Conservation (phyloP, 768 basidiomycete genomes). For the Lactarius akahatsu region DNA sequence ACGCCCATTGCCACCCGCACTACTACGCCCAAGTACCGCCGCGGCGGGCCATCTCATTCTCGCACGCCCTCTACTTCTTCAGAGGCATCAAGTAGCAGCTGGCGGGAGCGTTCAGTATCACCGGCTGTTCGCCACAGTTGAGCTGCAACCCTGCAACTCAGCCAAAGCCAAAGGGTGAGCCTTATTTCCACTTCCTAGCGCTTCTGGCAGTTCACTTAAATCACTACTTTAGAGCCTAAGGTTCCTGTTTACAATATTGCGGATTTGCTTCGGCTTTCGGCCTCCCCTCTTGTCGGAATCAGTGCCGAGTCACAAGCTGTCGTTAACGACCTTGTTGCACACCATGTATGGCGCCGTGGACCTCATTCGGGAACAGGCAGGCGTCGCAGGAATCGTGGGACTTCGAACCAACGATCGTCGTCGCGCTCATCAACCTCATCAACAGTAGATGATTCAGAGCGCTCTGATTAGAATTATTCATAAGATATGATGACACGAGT, state of each 20-base stretch:
- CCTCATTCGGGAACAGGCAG: conserved; percentile 1
- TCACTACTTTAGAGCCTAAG: not conserved
- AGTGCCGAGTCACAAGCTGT: conserved; percentile 13
- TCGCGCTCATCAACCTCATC: not conserved
- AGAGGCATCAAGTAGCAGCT: conserved; percentile 3
- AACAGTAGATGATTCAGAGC: conserved; percentile 16
- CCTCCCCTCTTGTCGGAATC: conserved; percentile 27
- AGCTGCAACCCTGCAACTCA: not conserved
- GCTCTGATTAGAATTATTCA: conserved; percentile 2
- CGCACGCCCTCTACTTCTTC: conserved; percentile 15
- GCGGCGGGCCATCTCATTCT: not conserved
- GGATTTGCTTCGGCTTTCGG: conserved; percentile 26
- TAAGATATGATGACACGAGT: not conserved
- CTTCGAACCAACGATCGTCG: not conserved
- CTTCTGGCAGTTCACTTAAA: not conserved
- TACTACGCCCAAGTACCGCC: not conserved
- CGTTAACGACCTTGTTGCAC: conserved; percentile 28
- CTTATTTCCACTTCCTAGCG: not conserved
- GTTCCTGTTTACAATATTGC: conserved; percentile 12
- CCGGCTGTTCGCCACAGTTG: not conserved
- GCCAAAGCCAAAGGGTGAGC: conserved; percentile 1
- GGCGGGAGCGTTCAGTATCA: conserved; percentile 4
- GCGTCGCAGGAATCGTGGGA: not conserved
- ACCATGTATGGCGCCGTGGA: conserved; percentile 30
- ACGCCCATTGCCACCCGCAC: not conserved